Conservation (phyloP, 257 asterid genomes). For the Solanum microdontum region DNA sequence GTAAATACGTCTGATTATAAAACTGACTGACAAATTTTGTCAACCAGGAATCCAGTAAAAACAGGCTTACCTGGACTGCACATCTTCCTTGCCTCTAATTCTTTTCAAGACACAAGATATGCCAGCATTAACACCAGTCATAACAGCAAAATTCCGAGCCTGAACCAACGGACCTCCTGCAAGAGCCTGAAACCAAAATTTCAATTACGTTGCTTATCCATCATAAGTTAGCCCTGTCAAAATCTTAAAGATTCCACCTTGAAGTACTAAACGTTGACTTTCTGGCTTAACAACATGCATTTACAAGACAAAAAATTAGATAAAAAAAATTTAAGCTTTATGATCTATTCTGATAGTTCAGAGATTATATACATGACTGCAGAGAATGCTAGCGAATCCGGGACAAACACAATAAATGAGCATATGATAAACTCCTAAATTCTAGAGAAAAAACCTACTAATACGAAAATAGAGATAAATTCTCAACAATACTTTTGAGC, state of each 20-base stretch:
- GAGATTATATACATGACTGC: neutral
- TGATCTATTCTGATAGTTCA: neutral
- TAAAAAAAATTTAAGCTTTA: neutral
- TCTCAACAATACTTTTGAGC: neutral
- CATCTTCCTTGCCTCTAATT: slow-evolving; percentile 89
- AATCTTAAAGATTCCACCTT: neutral
- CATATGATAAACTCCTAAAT: neutral
- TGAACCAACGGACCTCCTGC: slow-evolving; percentile 85
- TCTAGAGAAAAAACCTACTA: neutral
- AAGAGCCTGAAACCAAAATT: slow-evolving; percentile 43
- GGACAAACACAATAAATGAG: neutral
- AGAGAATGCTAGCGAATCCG: neutral
- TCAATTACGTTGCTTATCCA: neutral
- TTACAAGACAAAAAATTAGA: neutral
- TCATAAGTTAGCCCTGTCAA: neutral
- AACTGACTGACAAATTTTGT: neutral
- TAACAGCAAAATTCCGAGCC: slow-evolving; percentile 91
- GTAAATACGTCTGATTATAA: neutral
- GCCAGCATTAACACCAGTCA: slow-evolving; percentile 93
- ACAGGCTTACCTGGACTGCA: slow-evolving; percentile 56
- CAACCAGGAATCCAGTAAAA: neutral
- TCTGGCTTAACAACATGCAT: neutral
- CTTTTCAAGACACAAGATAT: slow-evolving; percentile 83
- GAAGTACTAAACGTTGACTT: neutral
- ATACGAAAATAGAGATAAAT: neutral